Conservation (phyloP, 2,329 filamentous ascomycete species). For the Botryosphaeria dothidea region DNA sequence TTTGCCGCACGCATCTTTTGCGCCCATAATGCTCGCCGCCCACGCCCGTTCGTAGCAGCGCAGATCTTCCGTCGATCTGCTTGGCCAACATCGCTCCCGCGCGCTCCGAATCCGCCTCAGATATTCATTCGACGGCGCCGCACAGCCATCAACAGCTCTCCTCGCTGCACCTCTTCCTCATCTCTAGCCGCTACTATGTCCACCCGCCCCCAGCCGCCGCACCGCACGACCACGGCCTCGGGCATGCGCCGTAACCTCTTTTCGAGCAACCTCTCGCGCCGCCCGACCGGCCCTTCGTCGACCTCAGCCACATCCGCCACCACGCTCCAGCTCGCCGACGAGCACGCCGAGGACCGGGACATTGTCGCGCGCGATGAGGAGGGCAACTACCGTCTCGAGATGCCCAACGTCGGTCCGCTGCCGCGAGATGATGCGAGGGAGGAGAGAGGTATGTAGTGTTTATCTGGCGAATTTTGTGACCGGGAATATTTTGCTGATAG, state of each 20-base stretch:
- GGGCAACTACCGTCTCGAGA: conserved; percentile 34
- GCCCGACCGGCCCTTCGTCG: conserved; percentile 24
- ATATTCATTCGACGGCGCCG: too few relatives aligned
- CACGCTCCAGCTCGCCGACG: conserved; percentile 14
- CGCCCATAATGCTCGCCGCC: neutral
- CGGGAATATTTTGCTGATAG: neutral
- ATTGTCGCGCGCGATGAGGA: conserved; percentile 52
- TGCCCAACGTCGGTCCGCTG: neutral
- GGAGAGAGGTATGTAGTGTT: conserved; percentile 29
- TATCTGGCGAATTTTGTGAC: neutral
- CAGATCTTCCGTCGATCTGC: too few relatives aligned
- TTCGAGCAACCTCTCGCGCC: conserved; percentile 25
- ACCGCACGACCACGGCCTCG: conserved; percentile 18
- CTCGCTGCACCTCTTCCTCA: neutral
- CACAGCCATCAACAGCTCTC: too few relatives aligned
- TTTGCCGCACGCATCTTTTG: neutral
- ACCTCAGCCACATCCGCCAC: conserved; percentile 21
- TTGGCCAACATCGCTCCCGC: too few relatives aligned
- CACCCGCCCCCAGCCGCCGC: conserved; percentile 20
- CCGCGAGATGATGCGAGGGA: conserved; percentile 29
- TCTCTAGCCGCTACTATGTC: conserved; percentile 1
- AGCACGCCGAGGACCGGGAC: conserved; percentile 37
- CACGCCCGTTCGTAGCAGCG: too few relatives aligned
- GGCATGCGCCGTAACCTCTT: conserved; percentile 32
- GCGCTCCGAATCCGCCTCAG: neutral